A percentile compares a stretch with the other conserved stretches of the same genome.
Evolutionary conservation across 805 yeast species (phyloP).

Genomic region (Starmerella bacillaris): DNA sequence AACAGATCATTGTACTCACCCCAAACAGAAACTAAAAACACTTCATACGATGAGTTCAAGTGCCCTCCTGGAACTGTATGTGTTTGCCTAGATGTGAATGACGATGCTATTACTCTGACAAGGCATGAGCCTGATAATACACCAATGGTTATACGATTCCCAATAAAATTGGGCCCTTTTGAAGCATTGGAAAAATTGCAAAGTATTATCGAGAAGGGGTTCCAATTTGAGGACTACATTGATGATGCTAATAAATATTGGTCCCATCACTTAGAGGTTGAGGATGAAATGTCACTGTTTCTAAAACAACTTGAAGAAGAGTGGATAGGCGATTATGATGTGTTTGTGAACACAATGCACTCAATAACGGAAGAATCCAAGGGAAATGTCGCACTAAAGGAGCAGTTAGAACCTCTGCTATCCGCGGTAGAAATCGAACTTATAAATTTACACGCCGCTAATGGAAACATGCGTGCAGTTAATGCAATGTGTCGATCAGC

Average conservation of each 20-base stretch:
- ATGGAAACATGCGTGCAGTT: neutral
- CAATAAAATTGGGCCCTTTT: no score
- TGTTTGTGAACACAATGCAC: no score
- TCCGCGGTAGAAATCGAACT: neutral
- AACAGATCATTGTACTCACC: neutral
- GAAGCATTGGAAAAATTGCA: no score
- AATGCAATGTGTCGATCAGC: neutral
- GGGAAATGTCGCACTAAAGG: neutral
- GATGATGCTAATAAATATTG: no score
- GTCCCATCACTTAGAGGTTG: no score
- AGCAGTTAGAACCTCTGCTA: neutral
- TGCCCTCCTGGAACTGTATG: slow-evolving; percentile 2
- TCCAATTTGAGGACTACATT: no score
- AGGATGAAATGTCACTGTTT: no score
- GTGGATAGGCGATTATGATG: no score
- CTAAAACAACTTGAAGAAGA: no score
- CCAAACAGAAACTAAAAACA: neutral
- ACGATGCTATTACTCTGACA: slow-evolving; percentile 1
- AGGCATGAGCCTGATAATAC: neutral
- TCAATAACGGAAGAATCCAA: no score
- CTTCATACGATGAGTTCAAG: neutral
- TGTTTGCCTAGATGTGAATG: slow-evolving; percentile 3
- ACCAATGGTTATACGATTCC: slow-evolving; percentile 1
- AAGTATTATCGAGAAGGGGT: no score
- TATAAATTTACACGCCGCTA: neutral